Conservation (phyloP, 2,329 filamentous ascomycete genomes). For the Metarhizium sp. region DNA sequence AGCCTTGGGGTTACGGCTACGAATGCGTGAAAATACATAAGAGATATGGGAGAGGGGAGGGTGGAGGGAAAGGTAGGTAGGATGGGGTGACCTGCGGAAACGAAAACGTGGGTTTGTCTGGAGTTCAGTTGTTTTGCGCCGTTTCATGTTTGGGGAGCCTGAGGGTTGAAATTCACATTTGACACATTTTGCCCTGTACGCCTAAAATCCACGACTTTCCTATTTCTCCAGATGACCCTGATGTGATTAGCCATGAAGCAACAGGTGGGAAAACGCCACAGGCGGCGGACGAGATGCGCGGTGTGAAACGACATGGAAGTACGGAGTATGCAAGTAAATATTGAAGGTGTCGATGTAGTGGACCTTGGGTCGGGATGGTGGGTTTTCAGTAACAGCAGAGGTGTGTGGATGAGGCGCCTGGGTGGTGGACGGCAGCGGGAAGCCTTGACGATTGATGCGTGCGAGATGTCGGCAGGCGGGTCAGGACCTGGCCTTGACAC, state of each 20-base stretch:
- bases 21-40: neutral
- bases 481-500: neutral
- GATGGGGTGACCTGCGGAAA: neutral
- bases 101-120: neutral
- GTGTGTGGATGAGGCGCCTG: neutral
- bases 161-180: neutral
- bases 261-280: neutral
- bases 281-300: neutral
- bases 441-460: no score
- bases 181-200: neutral
- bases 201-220: neutral
- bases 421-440: neutral
- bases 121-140: neutral
- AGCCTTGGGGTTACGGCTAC: neutral
- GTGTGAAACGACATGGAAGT: neutral
- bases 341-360: neutral
- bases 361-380: neutral
- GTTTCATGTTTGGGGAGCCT: neutral
- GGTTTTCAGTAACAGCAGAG: neutral
- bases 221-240: neutral
- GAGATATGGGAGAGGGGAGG: neutral
- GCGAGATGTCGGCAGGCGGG: neutral
- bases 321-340: no score
- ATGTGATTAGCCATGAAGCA: neutral
- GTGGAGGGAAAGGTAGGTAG: neutral